Evolutionary conservation across 257 asterid species (phyloP).

Genomic region (Ophiorrhiza pumila): DNA sequence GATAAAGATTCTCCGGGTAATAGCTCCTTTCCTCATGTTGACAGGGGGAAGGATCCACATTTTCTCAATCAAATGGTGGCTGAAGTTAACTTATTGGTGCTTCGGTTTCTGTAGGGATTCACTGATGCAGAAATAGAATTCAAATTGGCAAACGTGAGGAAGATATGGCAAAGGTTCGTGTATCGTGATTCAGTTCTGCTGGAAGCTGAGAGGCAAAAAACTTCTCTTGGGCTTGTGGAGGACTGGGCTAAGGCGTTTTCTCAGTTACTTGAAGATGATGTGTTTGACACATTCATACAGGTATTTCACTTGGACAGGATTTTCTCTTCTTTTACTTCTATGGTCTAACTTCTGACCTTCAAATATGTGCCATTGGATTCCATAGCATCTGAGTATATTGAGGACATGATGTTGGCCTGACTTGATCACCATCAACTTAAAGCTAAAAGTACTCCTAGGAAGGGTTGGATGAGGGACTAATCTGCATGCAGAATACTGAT

Average conservation of each 20-base stretch:
- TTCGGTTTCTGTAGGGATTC: constrained; percentile 45
- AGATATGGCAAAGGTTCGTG: constrained; percentile 88
- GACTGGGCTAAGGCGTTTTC: constrained; percentile 63
- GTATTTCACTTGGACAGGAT: constrained; percentile 25
- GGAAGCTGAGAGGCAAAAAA: constrained; percentile 88
- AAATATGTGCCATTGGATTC: neutral
- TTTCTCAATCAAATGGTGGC: neutral
- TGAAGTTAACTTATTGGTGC: constrained; percentile 18
- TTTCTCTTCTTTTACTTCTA: neutral
- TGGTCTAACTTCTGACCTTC: neutral
- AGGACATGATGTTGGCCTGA: neutral
- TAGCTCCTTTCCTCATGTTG: constrained; percentile 23
- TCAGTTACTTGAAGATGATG: constrained; percentile 69
- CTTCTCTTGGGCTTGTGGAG: constrained; percentile 47
- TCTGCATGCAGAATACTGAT: neutral
- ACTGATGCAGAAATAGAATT: constrained; percentile 76
- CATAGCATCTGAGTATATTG: neutral
- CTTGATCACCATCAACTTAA: neutral
- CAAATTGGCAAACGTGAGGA: constrained; percentile 70
- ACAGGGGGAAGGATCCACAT: neutral
- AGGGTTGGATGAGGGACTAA: neutral
- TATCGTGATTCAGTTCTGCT: constrained; percentile 78
- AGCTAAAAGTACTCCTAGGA: neutral
- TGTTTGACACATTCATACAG: constrained; percentile 75
- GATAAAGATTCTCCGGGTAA: constrained; percentile 74